Evolutionary conservation across 805 yeast genomes (phyloP), one percentile per base, ranked within the genome.

Genomic region (Wickerhamiella nectarea): DNA sequence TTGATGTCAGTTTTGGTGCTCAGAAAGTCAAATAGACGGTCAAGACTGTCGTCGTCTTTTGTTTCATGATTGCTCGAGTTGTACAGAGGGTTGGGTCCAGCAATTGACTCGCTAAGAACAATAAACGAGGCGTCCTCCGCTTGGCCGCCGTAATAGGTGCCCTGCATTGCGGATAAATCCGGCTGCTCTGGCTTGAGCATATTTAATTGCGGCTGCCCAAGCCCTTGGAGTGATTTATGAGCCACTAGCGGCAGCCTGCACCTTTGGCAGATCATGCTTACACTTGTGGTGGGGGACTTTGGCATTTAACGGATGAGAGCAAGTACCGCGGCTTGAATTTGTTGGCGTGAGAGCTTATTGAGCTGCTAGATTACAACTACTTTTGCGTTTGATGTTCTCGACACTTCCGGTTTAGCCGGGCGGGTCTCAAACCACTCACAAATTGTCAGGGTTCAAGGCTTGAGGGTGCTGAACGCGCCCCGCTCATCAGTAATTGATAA

Each of bases 1-100:
- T 84, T 93, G 12, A 89, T 70, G 47, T 79, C 85, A 41, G 79
- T 78, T 48, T 80, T 78, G 4, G 72, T 67, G 0, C 91, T 78
- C 5, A 89, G 61, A 1, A 81, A 67, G 49, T 80, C 78, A 57
- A 84, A 86, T 1, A 89, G 71, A 31, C 72, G 74, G 2, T 74
- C 75, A 26, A 85, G 58, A 36, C 39, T 45, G n/a, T 52, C 55
- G 3, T 54, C 44, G 29, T 48, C 24, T 5, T 22, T 24, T 17
- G 35, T 43, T 6, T 21, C 24, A 14, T 26, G 31, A 8, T 21
- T 31, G 4, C 18, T 6, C 4, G 29, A 25, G 14, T 38, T 38
- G 34, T 40, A 38, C 11, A 52, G 45, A 26, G 58, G 58, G 43
- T 54, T 54, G 22, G 45, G 40, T 5, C 50, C 50, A 15, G 50